Base-by-base conservation (phyloP, 2,329 filamentous ascomycete species). In the Ophiostoma perfectum region DNA sequence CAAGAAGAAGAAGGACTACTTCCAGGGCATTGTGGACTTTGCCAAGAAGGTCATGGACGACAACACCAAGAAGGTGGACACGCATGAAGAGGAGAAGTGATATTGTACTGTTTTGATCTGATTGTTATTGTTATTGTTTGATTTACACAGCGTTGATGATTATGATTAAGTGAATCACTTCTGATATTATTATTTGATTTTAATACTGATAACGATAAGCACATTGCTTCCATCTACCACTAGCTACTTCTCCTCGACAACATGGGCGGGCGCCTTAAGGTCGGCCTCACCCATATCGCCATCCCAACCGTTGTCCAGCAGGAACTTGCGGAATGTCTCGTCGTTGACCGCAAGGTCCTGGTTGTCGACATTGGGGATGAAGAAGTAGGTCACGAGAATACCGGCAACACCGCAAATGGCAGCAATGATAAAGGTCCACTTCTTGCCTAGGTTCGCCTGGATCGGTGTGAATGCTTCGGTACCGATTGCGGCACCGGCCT, bases 31-130 rank as follows among this genome's bases (percentile, higher is more conserved):
- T 3, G 78, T 85, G n/a, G 78, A 79, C 41, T 73, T 81, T 39
- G 84, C 83, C 0, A 80, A 83, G 69, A 76, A 83, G 71, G 79
- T 85, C 47, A 86, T 86, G 83, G 78, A 84, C 62, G 78, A 82
- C 12, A 80, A 86, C 67, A 86, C 84, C 0, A 81, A 78, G 7
- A 81, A 85, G 72, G 72, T 86, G 4, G 81, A 85, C 45, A 76
- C 76, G 2, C 77, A 81, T 63, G 9, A 38, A 9, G 55, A 58
- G 52, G 41, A 41, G 49, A 27, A 55, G 49, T 55, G 6, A 55
- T 27, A 9, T 18, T 27, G 3, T 44, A 8, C 12, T n/a, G n/a
- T n/a, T n/a, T n/a, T n/a, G n/a, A n/a, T n/a, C n/a, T n/a, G n/a
- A n/a, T n/a, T n/a, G 36, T 60, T 27, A 58, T 58, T 60, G 27